These are phyloP conservation scores for Hamamelis virginiana DNA, from an alignment of 164 flowering plant genomes.

Conservation along the genomic window DNA sequence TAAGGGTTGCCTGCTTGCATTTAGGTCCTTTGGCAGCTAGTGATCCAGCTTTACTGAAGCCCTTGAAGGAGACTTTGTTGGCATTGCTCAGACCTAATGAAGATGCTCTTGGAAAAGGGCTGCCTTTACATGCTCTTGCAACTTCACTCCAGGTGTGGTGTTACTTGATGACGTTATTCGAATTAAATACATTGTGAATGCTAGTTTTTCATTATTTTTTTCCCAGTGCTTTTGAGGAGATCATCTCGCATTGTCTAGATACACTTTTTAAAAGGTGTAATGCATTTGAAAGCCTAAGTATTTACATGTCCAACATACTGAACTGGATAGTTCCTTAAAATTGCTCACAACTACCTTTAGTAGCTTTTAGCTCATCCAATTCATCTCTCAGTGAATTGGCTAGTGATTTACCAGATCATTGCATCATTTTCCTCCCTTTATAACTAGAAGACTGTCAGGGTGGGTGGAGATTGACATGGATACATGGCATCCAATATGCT, in stretches of 20 bases:
- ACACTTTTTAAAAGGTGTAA: not conserved
- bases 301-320: not conserved
- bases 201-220: not conserved
- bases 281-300: not conserved
- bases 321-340: not conserved
- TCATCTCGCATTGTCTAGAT: not conserved
- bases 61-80: conserved; percentile 89
- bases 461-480: too few species aligned
- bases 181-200: not conserved
- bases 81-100: conserved; percentile 69
- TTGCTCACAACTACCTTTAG: not conserved
- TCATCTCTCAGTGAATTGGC: not conserved
- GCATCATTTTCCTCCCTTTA: too few species aligned
- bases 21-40: conserved; percentile 88
- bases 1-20: conserved; percentile 75
- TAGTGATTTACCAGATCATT: too few species aligned
- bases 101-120: conserved; percentile 49
- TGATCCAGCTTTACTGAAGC: conserved; percentile 71
- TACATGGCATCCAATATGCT: too few species aligned
- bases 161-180: not conserved
- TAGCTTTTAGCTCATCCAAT: not conserved
- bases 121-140: conserved; percentile 77
- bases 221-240: too few species aligned
- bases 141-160: conserved; percentile 82
- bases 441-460: too few species aligned